Conservation (phyloP, 169 alveolate genomes). For the Eimeria tenella region DNA sequence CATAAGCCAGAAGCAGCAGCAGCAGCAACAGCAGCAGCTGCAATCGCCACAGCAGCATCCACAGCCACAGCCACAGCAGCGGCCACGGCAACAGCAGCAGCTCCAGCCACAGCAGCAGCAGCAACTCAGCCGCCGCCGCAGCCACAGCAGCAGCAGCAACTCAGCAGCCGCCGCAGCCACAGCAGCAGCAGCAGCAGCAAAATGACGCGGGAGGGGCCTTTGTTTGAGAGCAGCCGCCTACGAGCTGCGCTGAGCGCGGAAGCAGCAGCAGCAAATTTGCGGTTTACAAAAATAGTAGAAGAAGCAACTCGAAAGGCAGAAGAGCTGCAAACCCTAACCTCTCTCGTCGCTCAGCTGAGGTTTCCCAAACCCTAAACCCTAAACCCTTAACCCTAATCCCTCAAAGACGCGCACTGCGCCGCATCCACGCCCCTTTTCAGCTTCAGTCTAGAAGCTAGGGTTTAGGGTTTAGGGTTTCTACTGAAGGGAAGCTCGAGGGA, state of each 20-base stretch:
- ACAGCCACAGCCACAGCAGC: not conserved
- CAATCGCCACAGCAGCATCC: no score
- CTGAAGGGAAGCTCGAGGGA: no score
- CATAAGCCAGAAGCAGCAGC: not conserved
- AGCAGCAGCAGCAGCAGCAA: conserved; percentile 12
- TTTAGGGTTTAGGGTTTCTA: no score
- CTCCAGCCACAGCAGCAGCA: not conserved
- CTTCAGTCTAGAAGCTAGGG: no score
- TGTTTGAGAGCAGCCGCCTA: not conserved
- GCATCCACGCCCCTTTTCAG: no score
- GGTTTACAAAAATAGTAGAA: not conserved
- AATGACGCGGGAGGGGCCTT: not conserved
- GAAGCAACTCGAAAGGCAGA: not conserved
- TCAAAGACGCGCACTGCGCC: not conserved
- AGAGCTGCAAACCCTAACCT: not conserved
- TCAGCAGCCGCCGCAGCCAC: not conserved
- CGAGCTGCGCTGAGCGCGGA: not conserved
- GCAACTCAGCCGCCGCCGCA: no score
- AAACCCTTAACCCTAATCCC: not conserved
- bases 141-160: no score
- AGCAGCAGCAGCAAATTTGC: not conserved
- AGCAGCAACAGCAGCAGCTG: not conserved
- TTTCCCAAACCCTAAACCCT: conserved; percentile 21
- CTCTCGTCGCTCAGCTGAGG: not conserved
- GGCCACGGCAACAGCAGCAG: not conserved